Conservation (phyloP, 1,284 basidiomycete genomes). For the Cutaneotrichosporon daszewskae region DNA sequence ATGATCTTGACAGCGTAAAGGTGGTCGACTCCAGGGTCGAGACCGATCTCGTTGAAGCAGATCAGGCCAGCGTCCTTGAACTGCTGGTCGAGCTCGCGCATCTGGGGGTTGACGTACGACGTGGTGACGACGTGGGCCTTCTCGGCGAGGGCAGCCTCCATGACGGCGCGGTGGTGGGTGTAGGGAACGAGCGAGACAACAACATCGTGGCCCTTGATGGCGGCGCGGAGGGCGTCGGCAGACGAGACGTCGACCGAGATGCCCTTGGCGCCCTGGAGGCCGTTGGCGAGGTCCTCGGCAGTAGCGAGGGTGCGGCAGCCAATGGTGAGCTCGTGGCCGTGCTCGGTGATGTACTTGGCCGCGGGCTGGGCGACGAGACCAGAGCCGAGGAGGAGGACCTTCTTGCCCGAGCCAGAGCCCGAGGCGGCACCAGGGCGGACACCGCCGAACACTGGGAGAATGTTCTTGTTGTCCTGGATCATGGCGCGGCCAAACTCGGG, state of each 20-base stretch:
- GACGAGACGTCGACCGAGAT: slow-evolving; percentile 80
- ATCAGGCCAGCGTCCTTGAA: slow-evolving; percentile 86
- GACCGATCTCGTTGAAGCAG: slow-evolving; percentile 96
- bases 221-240: slow-evolving; percentile 65
- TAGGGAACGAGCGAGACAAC: slow-evolving; percentile 98
- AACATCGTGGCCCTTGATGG: slow-evolving; percentile 80
- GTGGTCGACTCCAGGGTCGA: slow-evolving; percentile 69
- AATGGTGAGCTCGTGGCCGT: slow-evolving; percentile 74
- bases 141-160: slow-evolving; percentile 90
- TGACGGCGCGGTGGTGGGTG: slow-evolving; percentile 83
- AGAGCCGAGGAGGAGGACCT: slow-evolving; percentile 85
- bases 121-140: slow-evolving; percentile 92
- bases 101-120: slow-evolving; percentile 83
- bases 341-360: slow-evolving; percentile 86
- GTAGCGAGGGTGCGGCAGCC: slow-evolving; percentile 78
- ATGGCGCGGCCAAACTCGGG: slow-evolving; percentile 83
- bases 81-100: slow-evolving; percentile 78
- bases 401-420: slow-evolving; percentile 54
- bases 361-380: slow-evolving; percentile 92
- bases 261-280: slow-evolving; percentile 64
- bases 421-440: slow-evolving; percentile 51
- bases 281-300: slow-evolving; percentile 64
- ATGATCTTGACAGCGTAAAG: slow-evolving; percentile 97
- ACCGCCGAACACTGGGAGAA: slow-evolving; percentile 61
- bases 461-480: slow-evolving; percentile 64